Conservation (phyloP, 2,329 filamentous ascomycete species). For the Fusarium sp. region DNA sequence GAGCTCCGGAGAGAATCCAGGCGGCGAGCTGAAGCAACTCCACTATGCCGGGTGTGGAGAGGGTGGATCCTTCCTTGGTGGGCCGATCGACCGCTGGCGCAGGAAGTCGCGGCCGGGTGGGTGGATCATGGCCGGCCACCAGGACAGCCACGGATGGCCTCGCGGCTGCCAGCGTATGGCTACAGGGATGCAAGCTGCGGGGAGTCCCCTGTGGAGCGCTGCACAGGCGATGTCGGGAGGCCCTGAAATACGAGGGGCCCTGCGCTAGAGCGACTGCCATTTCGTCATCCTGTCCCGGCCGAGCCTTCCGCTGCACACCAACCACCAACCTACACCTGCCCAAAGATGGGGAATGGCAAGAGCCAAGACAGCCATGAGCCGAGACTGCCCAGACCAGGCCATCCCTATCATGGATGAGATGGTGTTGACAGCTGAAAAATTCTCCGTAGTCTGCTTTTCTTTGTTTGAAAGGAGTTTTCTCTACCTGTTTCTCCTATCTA, state of each 20-base stretch:
- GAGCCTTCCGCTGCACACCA: conserved; percentile 15
- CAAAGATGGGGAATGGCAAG: neutral
- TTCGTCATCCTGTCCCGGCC: conserved; percentile 27
- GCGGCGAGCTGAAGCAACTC: conserved; percentile 22
- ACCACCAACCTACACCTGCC: neutral
- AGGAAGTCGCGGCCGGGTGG: neutral
- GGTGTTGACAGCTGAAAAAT: neutral
- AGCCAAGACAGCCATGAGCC: neutral
- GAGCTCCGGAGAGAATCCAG: conserved; percentile 2
- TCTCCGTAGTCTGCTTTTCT: neutral
- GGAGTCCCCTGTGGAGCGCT: conserved; percentile 34
- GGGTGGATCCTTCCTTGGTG: conserved; percentile 17
- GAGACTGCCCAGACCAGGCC: conserved; percentile 11
- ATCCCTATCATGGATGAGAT: neutral
- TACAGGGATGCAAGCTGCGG: conserved; percentile 35
- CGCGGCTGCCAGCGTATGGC: conserved; percentile 29
- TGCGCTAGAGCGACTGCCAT: conserved; percentile 18
- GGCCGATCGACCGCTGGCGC: conserved; percentile 14
- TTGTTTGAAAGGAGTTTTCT: neutral
- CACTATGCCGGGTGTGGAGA: conserved; percentile 9
- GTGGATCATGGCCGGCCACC: conserved; percentile 9
- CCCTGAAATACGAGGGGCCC: conserved; percentile 34
- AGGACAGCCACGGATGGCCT: conserved; percentile 8
- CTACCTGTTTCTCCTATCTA: neutral
- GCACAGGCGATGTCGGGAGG: conserved; percentile 24